Percentiles rank a stretch among this genome's conserved stretches.
phyloP scores from a whole-genome alignment of 768 basidiomycete genomes.

The Cantharellus anzutake region DNA sequence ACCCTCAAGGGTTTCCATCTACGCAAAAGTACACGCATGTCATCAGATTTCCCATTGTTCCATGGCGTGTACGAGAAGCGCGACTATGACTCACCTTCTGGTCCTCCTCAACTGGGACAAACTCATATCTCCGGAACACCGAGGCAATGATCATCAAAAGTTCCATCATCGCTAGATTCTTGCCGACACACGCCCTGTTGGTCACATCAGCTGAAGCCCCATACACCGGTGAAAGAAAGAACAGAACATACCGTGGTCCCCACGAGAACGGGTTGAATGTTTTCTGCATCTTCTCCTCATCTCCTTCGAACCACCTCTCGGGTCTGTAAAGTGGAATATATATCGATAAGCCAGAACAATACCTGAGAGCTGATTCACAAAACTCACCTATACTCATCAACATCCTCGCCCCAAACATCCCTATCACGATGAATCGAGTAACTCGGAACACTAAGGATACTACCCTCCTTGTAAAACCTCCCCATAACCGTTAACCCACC shows the following conservation, averaged over 20 bases:
- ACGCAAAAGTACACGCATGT: not conserved
- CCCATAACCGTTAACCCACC: conserved; percentile 47
- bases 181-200: conserved; percentile 49
- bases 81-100: conserved; percentile 26
- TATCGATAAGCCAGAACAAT: not conserved
- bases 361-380: not conserved
- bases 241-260: conserved; percentile 34
- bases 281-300: conserved; percentile 29
- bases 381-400: conserved; percentile 21
- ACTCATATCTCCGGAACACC: conserved; percentile 53
- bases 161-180: conserved; percentile 65
- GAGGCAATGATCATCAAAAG: conserved; percentile 66
- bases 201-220: not conserved
- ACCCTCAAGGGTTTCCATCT: conserved; percentile 66
- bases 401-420: conserved; percentile 60
- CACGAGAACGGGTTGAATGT: conserved; percentile 76
- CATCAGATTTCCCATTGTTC: not conserved
- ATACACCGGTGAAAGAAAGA: not conserved
- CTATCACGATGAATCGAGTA: conserved; percentile 67
- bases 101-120: conserved; percentile 45
- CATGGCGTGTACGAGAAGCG: not conserved
- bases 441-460: conserved; percentile 60
- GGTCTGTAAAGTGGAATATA: conserved; percentile 26
- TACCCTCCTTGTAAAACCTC: conserved; percentile 48
- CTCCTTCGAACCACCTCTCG: conserved; percentile 24